phyloP scores from a whole-genome alignment of 1,139 yeast species.

The Saccharomyces hybrid region DNA sequence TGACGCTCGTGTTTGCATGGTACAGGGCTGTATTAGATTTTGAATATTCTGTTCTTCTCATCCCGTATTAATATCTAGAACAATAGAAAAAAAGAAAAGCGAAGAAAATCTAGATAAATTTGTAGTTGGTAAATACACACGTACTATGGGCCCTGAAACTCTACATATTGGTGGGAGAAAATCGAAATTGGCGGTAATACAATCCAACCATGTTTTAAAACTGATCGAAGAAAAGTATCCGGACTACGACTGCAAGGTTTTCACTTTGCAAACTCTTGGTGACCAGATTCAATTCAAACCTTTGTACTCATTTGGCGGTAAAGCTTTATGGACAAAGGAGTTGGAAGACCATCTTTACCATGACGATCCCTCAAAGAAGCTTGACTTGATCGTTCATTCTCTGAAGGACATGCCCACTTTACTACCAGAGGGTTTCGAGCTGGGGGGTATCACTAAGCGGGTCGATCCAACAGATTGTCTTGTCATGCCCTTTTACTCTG shows the following conservation, averaged over 20 bases:
- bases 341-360: constrained; percentile 67
- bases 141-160: constrained; percentile 11
- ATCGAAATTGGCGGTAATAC: constrained; percentile 78
- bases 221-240: constrained; percentile 55
- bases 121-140: neutral
- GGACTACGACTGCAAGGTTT: constrained; percentile 54
- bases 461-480: constrained; percentile 92
- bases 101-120: neutral
- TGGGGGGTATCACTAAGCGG: constrained; percentile 80
- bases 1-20: neutral
- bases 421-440: constrained; percentile 79
- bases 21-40: neutral
- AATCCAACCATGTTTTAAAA: constrained; percentile 66
- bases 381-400: constrained; percentile 89
- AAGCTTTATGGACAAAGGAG: constrained; percentile 93
- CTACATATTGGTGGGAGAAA: constrained; percentile 75
- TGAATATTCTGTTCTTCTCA: neutral
- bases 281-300: constrained; percentile 83
- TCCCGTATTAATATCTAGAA: neutral
- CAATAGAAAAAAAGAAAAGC: neutral
- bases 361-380: constrained; percentile 41
- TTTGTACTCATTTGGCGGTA: constrained; percentile 90
- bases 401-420: constrained; percentile 92
- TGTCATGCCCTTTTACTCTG: constrained; percentile 64
- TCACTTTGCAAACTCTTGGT: constrained; percentile 80